Percentiles rank a stretch among this genome's conserved stretches.
Evolutionary conservation across 495 filamentous ascomycete genomes (phyloP).

Genomic region (Talaromyces borbonicus): DNA sequence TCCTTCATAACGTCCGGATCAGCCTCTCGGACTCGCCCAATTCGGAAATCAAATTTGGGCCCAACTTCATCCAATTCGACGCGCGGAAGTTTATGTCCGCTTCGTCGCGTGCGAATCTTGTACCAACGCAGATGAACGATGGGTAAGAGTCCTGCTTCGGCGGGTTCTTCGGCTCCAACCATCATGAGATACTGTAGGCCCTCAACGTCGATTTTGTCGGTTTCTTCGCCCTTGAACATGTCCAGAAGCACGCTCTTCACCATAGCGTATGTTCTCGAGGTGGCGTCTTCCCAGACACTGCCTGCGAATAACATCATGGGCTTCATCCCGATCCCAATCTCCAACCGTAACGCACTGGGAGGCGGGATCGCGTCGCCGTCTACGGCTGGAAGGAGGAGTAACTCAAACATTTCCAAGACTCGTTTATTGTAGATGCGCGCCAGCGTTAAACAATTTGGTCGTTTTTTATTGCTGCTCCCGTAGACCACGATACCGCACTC

Average conservation of each 20-base stretch:
- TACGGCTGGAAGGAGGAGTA: slow-evolving; percentile 64
- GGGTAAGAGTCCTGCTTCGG: slow-evolving; percentile 46
- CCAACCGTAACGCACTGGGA: slow-evolving; percentile 75
- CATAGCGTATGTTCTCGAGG: slow-evolving; percentile 62
- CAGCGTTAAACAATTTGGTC: slow-evolving; percentile 82
- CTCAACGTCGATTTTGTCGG: slow-evolving; percentile 78
- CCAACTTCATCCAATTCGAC: slow-evolving; percentile 95
- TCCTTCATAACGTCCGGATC: slow-evolving; percentile 74
- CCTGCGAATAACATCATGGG: slow-evolving; percentile 84
- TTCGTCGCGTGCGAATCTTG: slow-evolving; percentile 72
- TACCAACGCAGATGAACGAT: slow-evolving; percentile 75
- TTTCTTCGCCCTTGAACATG: slow-evolving; percentile 73
- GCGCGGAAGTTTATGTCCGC: slow-evolving; percentile 74
- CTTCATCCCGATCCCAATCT: slow-evolving; percentile 61
- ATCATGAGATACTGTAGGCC: slow-evolving; percentile 82
- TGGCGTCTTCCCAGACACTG: slow-evolving; percentile 68
- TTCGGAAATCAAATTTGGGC: slow-evolving; percentile 84
- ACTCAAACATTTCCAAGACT: slow-evolving; percentile 87
- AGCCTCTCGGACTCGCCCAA: slow-evolving; percentile 71
- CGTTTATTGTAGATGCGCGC: slow-evolving; percentile 71
- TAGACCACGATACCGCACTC: slow-evolving; percentile 76
- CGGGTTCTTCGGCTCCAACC: slow-evolving; percentile 69
- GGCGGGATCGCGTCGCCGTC: slow-evolving; percentile 50
- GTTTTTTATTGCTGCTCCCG: slow-evolving; percentile 79
- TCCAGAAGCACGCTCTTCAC: slow-evolving; percentile 82